Percentiles rank a stretch among this genome's conserved stretches.
phyloP scores from a whole-genome alignment of 306 rosid genomes.

The Casuarina cunninghamiana region DNA sequence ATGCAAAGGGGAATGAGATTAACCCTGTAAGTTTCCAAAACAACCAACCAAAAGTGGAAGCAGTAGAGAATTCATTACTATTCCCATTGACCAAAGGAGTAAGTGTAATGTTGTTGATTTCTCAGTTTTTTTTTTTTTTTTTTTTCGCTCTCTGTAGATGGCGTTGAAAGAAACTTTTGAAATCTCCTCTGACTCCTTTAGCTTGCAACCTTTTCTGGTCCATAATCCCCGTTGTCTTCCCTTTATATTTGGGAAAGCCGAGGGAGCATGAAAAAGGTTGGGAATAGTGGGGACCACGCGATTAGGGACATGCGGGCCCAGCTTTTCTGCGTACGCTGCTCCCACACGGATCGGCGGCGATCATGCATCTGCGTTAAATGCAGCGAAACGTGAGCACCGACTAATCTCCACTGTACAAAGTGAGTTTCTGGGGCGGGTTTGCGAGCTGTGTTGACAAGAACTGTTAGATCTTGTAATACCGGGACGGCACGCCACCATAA shows the following conservation, averaged over 20 bases:
- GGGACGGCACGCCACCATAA: not conserved
- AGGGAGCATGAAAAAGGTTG: not conserved
- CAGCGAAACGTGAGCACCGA: not conserved
- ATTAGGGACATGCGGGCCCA: not conserved
- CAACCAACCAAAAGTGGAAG: slow-evolving; percentile 33
- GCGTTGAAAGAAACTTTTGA: slow-evolving; percentile 14
- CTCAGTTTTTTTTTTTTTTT: not conserved
- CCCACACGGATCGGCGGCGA: not conserved
- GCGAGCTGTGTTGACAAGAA: too few species aligned
- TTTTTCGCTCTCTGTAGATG: slow-evolving; percentile 31
- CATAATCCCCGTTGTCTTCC: too few species aligned
- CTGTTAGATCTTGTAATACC: not conserved
- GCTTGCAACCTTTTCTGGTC: too few species aligned
- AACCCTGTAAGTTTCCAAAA: slow-evolving; percentile 24
- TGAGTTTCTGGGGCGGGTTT: not conserved
- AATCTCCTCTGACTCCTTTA: too few species aligned
- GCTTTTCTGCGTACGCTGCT: not conserved
- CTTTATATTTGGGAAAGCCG: not conserved
- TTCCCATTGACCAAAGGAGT: slow-evolving; percentile 1
- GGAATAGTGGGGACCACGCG: not conserved
- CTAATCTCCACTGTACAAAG: not conserved
- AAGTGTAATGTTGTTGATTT: slow-evolving; percentile 1
- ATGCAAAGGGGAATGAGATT: slow-evolving; percentile 9
- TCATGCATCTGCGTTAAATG: not conserved
- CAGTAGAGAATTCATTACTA: slow-evolving; percentile 34